Percentiles rank a stretch among this genome's conserved stretches.
These are phyloP conservation scores for Xylaria sp. DNA, from an alignment of 2,329 filamentous ascomycete genomes.

Conservation along the genomic window DNA sequence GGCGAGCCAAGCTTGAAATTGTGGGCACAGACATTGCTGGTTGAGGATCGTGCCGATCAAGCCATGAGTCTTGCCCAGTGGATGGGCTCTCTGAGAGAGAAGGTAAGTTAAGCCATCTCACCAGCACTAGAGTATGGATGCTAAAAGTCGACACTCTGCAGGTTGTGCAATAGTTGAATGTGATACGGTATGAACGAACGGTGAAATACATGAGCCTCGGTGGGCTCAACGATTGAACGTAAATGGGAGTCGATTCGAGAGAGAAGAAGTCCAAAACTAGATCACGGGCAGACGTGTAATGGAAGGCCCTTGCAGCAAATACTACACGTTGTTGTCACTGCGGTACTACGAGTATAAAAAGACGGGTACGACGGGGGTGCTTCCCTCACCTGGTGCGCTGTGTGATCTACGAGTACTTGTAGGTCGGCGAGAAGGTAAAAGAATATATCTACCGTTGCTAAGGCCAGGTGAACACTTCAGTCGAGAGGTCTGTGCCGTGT, in stretches of 20 bases:
- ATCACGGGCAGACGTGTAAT: constrained; percentile 8
- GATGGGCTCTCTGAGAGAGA: constrained; percentile 87
- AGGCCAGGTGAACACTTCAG: neutral
- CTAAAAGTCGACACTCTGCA: constrained; percentile 12
- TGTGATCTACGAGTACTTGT: neutral
- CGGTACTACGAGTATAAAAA: neutral
- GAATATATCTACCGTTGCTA: neutral
- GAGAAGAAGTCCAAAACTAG: constrained; percentile 11
- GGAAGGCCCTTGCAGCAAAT: neutral
- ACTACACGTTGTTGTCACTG: neutral
- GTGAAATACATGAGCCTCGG: neutral
- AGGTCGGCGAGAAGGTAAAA: neutral
- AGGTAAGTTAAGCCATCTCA: constrained; percentile 53
- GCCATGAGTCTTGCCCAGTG: constrained; percentile 89
- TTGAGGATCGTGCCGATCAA: constrained; percentile 93
- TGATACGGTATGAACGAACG: neutral
- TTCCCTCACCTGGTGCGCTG: neutral
- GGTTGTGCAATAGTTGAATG: constrained; percentile 21
- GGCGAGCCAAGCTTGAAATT: constrained; percentile 91
- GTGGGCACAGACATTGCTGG: constrained; percentile 92
- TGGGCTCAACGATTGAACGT: constrained; percentile 7
- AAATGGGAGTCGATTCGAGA: neutral
- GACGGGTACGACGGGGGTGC: no score
- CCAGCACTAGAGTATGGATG: constrained; percentile 3
- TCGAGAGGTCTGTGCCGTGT: neutral